phyloP scores from a whole-genome alignment of 2,329 filamentous ascomycete genomes.

The Juglanconis sp. region DNA sequence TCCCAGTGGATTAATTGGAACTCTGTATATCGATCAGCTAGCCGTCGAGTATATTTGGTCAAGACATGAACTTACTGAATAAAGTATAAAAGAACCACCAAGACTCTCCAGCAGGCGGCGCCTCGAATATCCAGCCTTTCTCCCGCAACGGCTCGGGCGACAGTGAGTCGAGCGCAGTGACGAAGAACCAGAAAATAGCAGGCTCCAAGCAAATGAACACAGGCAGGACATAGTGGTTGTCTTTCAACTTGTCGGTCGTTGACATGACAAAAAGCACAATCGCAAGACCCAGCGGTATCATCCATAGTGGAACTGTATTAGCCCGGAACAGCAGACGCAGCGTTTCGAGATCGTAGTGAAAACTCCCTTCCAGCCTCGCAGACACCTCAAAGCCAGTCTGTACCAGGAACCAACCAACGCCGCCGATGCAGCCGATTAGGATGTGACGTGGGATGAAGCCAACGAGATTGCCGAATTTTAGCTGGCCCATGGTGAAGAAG shows the following conservation, averaged over 20 bases:
- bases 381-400: slow-evolving; percentile 92
- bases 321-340: slow-evolving; percentile 68
- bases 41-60: slow-evolving; percentile 3
- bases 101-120: slow-evolving; percentile 77
- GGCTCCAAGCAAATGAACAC: slow-evolving; percentile 80
- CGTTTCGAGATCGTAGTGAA: slow-evolving; percentile 77
- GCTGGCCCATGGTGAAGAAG: slow-evolving; percentile 86
- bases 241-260: slow-evolving; percentile 61
- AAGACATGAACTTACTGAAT: slow-evolving; percentile 64
- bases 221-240: slow-evolving; percentile 76
- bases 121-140: slow-evolving; percentile 87
- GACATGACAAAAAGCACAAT: slow-evolving; percentile 61
- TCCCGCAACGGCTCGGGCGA: slow-evolving; percentile 65
- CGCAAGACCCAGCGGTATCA: slow-evolving; percentile 72
- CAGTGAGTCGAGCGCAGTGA: slow-evolving; percentile 65
- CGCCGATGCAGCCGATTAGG: slow-evolving; percentile 93
- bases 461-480: slow-evolving; percentile 85
- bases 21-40: slow-evolving; percentile 47
- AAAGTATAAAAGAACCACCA: slow-evolving; percentile 98
- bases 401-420: slow-evolving; percentile 91
- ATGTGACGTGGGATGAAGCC: slow-evolving; percentile 97
- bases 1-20: slow-evolving; percentile 79
- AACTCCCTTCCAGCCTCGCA: slow-evolving; percentile 78
- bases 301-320: slow-evolving; percentile 80
- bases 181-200: slow-evolving; percentile 73